Evolutionary conservation across 768 basidiomycete species (phyloP), one percentile per base, ranked within the genome.

Genomic region (Tephrocybe sp.): DNA sequence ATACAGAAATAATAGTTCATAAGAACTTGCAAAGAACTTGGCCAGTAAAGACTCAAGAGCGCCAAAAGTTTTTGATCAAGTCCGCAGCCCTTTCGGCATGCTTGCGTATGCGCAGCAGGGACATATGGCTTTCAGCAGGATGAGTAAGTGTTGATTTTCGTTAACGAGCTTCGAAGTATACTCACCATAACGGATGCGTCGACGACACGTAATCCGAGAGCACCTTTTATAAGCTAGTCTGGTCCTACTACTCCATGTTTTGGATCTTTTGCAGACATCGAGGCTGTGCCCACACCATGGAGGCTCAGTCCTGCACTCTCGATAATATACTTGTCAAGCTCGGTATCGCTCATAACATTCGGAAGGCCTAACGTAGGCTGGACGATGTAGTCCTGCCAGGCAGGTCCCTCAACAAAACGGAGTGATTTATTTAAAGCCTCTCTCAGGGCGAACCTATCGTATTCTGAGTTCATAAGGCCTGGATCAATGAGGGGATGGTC

Each of bases 401-500:
- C 57, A 2, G 62, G 51, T 1, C 61, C 60, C 12, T 53, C 4
- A 11, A 65, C 15, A 32, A 71, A 67, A 11, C 51, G 50, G 4
- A 49, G 30, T 12, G 26, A 40, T 9, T 30, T 56, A 24, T 55
- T 54, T 39, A 66, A 28, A 12, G 59, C 54, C 45, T 64, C 59
- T 9, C 59, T 54, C 30, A 68, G 51, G 4, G 59, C 50, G 17
- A 56, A 43, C 20, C 61, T 25, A 49, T 68, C 67, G 41, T 60
- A 50, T 21, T 52, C 57, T 1, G 56, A 48, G 17, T 32, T 54
- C 33, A 75, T 68, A n/a, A 50, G 34, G 14, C 37, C 51, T 1
- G 76, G 75, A 57, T 80, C 70, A 61, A 81, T 60, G 9, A 64
- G 44, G 2, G 78, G 78, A 20, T 63, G 33, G 38, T 64, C 66